Base-by-base conservation (phyloP, 768 basidiomycete species). In the Ramaria rubella region DNA sequence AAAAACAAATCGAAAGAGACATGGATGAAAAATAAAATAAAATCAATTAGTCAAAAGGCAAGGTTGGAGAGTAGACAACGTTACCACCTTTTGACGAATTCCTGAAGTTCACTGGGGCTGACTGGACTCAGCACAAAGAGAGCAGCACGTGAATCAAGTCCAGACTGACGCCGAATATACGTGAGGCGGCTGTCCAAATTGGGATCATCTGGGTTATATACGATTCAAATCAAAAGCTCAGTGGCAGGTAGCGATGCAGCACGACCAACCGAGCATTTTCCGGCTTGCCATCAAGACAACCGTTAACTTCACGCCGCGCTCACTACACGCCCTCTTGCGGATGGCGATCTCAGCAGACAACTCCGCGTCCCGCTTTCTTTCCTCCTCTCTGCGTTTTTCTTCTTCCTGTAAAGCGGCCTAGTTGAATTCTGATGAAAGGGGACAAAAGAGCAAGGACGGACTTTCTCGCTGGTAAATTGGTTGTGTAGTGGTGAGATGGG, bases 41-140 rank as follows among this genome's bases (percentile, higher is more conserved):
- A 19, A 17, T 19, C n/a, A n/a, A n/a, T n/a, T n/a, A n/a, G n/a
- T 11, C 36, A 38, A 38, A 38, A 11, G 36, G n/a, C n/a, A n/a
- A n/a, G n/a, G n/a, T 30, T 17, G 15, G 24, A 7, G n/a, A 24
- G 2, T 7, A 48, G 46, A 48, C 17, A 26, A 48, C 24, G 48
- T 31, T 15, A 60, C 15, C 60, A 89, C 90, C 90, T 92, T 63
- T 76, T 78, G 5, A 94, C 86, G 65, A 99, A 99, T 58, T 98
- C 94, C 30, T 78, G 78, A 21, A 99, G 79, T 69, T 98, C 94
- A 4, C 81, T 71, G n/a, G 79, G 76, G 34, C 85, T 84, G 31
- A 99, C 94, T 23, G 96, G 96, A 61, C 92, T 94, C 19, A 98
- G 78, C 19, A 97, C 95, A 65, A 97, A 99, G 11, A 98, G 74